These are phyloP conservation scores for Salix purpurea DNA, from an alignment of 345 rosid genomes.

Conservation along the genomic window DNA sequence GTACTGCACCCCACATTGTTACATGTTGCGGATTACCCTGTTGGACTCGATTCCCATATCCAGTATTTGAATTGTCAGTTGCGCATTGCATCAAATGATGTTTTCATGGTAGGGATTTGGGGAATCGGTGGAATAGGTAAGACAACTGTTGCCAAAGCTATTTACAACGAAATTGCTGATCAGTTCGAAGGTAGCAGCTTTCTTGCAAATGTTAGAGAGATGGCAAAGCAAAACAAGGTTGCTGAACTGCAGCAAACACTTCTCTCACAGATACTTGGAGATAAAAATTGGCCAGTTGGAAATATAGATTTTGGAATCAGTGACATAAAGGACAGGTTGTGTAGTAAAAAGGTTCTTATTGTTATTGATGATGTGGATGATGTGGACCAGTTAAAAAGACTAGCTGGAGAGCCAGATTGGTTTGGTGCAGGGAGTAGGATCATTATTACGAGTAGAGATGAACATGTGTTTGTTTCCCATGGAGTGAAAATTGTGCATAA, in stretches of 20 bases:
- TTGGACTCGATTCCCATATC: conserved; percentile 15
- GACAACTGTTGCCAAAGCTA: conserved; percentile 7
- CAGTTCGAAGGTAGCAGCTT: conserved; percentile 9
- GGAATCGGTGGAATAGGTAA: conserved; percentile 24
- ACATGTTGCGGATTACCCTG: background rate
- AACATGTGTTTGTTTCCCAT: background rate
- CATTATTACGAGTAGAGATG: conserved; percentile 6
- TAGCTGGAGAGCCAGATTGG: background rate
- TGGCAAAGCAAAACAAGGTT: background rate
- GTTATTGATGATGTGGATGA: conserved; percentile 15
- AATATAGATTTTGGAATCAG: background rate
- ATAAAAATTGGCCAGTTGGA: background rate
- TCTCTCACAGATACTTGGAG: background rate
- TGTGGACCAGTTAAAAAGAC: background rate
- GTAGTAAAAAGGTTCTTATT: conserved; percentile 2
- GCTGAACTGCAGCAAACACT: conserved; percentile 1
- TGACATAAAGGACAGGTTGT: background rate
- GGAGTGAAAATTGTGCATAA: conserved; percentile 5
- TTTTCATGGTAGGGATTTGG: conserved; percentile 12
- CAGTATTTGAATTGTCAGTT: background rate
- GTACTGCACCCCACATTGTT: background rate
- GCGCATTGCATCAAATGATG: background rate
- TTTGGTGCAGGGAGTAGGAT: conserved; percentile 19
- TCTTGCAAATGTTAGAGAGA: conserved; percentile 13
- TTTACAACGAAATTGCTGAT: background rate